Evolutionary conservation across 305 asterid genomes (phyloP).

Genomic region (Rubia tinctorum): DNA sequence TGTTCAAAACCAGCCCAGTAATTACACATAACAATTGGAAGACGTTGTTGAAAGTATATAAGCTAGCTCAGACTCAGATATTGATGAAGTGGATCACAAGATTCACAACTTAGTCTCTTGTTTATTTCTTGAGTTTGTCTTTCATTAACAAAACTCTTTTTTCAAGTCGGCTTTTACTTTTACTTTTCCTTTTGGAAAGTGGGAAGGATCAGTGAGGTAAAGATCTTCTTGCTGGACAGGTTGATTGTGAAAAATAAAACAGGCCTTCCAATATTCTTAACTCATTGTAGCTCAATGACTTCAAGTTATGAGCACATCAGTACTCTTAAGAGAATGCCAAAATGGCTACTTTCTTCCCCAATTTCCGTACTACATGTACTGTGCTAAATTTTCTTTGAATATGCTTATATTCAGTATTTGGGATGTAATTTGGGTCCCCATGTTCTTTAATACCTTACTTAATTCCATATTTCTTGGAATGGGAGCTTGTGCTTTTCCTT

Average conservation of each 20-base stretch:
- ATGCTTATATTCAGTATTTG: neutral
- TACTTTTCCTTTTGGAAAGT: neutral
- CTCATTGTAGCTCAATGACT: neutral
- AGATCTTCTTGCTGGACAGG: neutral
- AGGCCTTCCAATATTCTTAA: neutral
- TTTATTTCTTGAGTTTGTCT: neutral
- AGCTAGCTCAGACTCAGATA: neutral
- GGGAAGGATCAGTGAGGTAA: neutral
- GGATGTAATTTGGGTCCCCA: neutral
- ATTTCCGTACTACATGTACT: neutral
- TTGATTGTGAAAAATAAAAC: neutral
- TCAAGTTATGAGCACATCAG: neutral
- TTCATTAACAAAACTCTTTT: neutral
- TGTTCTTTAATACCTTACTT: neutral
- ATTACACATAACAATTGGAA: neutral
- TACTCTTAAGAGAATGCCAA: neutral
- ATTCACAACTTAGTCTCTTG: neutral
- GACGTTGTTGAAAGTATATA: neutral
- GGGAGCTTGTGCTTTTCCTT: neutral
- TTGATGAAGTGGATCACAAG: neutral
- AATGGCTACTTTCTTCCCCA: neutral
- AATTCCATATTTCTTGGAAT: neutral
- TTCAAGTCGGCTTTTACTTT: neutral
- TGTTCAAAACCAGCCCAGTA: neutral
- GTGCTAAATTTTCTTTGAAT: neutral